A percentile compares a stretch with the other conserved stretches of the same genome.
Evolutionary conservation across 1,139 yeast species (phyloP).

Genomic region (Hemisphaericaspora xylofermentans): DNA sequence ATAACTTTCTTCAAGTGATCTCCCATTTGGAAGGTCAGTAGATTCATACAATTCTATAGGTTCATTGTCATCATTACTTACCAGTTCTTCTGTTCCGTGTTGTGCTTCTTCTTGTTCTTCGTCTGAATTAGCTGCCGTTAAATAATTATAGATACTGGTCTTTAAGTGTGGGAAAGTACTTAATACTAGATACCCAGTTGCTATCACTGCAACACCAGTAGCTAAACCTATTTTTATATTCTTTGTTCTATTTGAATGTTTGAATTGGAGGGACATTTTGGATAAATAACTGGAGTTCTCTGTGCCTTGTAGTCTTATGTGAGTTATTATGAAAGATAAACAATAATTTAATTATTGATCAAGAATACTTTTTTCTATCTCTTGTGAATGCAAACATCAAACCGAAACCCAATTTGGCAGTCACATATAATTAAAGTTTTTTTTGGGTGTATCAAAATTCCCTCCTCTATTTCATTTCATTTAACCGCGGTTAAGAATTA

Average conservation of each 20-base stretch:
- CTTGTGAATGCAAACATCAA: too few species aligned
- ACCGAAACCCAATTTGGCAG: too few species aligned
- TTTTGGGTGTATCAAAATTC: too few species aligned
- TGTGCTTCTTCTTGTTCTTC: constrained; percentile 24
- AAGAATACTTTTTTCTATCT: too few species aligned
- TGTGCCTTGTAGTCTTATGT: too few species aligned
- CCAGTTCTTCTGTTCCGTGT: constrained; percentile 6
- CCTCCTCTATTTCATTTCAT: too few species aligned
- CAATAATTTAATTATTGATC: too few species aligned
- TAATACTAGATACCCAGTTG: constrained; percentile 44
- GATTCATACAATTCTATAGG: constrained; percentile 24
- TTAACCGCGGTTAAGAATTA: too few species aligned
- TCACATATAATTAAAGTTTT: too few species aligned
- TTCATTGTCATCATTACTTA: constrained; percentile 18
- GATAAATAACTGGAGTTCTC: too few species aligned
- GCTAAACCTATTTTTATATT: constrained; percentile 23
- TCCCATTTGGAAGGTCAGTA: constrained; percentile 6
- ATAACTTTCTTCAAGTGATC: constrained; percentile 16
- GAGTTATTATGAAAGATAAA: too few species aligned
- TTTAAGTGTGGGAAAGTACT: constrained; percentile 55
- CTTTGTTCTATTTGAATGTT: constrained; percentile 4
- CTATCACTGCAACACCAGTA: constrained; percentile 43
- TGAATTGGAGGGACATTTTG: constrained; percentile 10
- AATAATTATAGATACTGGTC: constrained; percentile 23
- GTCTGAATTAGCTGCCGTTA: constrained; percentile 21